Percentiles rank a stretch among this genome's conserved stretches.
phyloP scores from a whole-genome alignment of 2,329 filamentous ascomycete species.

The Penicillium concentricum region DNA sequence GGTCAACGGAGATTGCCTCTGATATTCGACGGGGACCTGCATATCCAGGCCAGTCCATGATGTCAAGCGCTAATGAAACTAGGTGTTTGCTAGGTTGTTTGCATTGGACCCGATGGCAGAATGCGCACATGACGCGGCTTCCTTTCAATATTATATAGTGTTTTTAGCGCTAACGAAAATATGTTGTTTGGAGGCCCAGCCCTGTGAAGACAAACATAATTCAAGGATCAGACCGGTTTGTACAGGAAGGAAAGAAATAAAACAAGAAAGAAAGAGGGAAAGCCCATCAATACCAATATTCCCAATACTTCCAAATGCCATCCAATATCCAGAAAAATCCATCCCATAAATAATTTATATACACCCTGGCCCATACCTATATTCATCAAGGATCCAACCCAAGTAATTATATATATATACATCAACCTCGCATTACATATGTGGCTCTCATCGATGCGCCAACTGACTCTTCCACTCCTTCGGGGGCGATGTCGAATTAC shows the following conservation, averaged over 20 bases:
- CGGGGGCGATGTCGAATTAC: conserved; percentile 11
- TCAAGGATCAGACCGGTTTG: too few relatives aligned
- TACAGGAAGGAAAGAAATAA: background rate
- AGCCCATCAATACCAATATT: background rate
- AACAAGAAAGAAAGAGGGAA: background rate
- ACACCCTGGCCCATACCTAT: background rate
- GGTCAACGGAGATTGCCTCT: too few relatives aligned
- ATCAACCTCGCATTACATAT: background rate
- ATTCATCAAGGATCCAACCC: background rate
- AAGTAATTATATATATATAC: background rate
- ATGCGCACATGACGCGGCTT: too few relatives aligned
- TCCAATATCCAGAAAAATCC: background rate
- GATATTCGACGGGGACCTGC: too few relatives aligned
- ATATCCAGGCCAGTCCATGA: too few relatives aligned
- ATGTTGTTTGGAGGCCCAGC: too few relatives aligned
- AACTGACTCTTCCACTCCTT: conserved; percentile 11
- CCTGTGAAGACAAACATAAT: too few relatives aligned
- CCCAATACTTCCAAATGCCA: background rate
- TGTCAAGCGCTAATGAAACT: too few relatives aligned
- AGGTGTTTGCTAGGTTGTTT: too few relatives aligned
- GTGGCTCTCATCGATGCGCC: background rate
- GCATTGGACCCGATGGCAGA: background rate
- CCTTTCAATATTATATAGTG: too few relatives aligned
- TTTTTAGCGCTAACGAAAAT: too few relatives aligned
- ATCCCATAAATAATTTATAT: background rate